A percentile compares a stretch with the other conserved stretches of the same genome.
Evolutionary conservation across 495 filamentous ascomycete genomes (phyloP).

Genomic region (Achaetomiella virescens): DNA sequence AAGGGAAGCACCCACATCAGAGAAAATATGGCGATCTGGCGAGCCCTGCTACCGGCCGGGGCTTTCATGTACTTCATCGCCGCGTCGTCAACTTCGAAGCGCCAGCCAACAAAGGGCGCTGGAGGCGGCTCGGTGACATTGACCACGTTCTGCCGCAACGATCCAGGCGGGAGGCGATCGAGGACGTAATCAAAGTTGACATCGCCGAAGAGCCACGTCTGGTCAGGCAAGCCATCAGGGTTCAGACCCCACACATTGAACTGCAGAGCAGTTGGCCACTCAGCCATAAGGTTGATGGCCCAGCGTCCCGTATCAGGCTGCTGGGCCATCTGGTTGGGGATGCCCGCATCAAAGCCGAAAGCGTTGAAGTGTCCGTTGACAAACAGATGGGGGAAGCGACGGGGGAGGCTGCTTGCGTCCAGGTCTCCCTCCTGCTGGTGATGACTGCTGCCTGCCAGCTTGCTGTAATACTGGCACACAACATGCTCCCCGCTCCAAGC

Average conservation of each 20-base stretch:
- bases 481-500: slow-evolving; percentile 61
- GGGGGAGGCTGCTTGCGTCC: slow-evolving; percentile 26
- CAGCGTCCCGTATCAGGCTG: slow-evolving; percentile 44
- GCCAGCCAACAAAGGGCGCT: slow-evolving; percentile 50
- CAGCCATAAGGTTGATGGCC: slow-evolving; percentile 54
- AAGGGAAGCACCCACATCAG: slow-evolving; percentile 42
- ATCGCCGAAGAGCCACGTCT: slow-evolving; percentile 53
- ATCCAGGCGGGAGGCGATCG: slow-evolving; percentile 54
- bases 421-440: slow-evolving; percentile 54
- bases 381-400: slow-evolving; percentile 61
- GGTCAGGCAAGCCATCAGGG: slow-evolving; percentile 54
- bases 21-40: slow-evolving; percentile 53
- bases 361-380: slow-evolving; percentile 59
- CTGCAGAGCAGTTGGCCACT: slow-evolving; percentile 50
- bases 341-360: slow-evolving; percentile 58
- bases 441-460: slow-evolving; percentile 53
- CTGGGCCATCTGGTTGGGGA: slow-evolving; percentile 48
- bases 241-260: slow-evolving; percentile 52
- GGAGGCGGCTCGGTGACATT: slow-evolving; percentile 53
- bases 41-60: slow-evolving; percentile 49
- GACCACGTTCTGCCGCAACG: slow-evolving; percentile 43
- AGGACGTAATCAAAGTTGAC: slow-evolving; percentile 53
- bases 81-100: slow-evolving; percentile 50
- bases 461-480: slow-evolving; percentile 60
- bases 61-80: slow-evolving; percentile 40